Percentiles rank a stretch among this genome's conserved stretches.
phyloP scores from a whole-genome alignment of 208 protist species.

The Trypanosoma scelopori region DNA sequence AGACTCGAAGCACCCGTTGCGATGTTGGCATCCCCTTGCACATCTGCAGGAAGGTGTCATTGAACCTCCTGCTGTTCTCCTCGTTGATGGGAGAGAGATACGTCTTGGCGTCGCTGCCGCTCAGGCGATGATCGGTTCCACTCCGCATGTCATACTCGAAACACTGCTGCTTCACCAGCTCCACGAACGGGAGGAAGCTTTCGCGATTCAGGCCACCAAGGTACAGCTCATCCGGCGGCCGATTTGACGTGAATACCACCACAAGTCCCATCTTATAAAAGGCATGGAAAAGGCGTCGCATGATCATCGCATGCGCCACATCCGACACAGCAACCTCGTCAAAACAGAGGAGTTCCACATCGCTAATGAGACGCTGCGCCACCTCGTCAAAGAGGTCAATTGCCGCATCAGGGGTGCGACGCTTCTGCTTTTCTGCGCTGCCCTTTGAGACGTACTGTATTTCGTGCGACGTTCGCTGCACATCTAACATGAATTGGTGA shows the following conservation, averaged over 20 bases:
- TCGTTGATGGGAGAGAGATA: conserved; percentile 64
- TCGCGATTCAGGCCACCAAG: conserved; percentile 92
- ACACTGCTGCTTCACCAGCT: conserved; percentile 88
- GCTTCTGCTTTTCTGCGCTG: conserved; percentile 35
- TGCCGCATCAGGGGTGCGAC: conserved; percentile 64
- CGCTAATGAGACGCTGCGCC: conserved; percentile 78
- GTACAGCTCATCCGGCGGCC: conserved; percentile 86
- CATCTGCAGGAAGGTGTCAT: conserved; percentile 77
- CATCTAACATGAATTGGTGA: conserved; percentile 96
- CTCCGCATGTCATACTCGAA: conserved; percentile 88
- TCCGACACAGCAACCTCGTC: conserved; percentile 93
- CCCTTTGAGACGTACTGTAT: conserved; percentile 70
- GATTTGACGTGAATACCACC: conserved; percentile 94
- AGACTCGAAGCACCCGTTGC: conserved; percentile 55
- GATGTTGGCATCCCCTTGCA: conserved; percentile 79
- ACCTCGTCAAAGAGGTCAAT: conserved; percentile 85
- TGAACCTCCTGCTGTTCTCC: conserved; percentile 66
- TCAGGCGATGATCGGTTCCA: conserved; percentile 91
- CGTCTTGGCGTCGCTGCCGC: conserved; percentile 61
- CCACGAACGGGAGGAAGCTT: conserved; percentile 95
- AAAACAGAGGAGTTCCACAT: conserved; percentile 95
- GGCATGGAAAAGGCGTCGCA: conserved; percentile 89
- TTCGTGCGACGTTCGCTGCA: conserved; percentile 83
- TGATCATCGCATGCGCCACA: conserved; percentile 95
- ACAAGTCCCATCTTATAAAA: conserved; percentile 92